Evolutionary conservation across 1,284 basidiomycete species (phyloP).

Genomic region (Chalciporus sp.): DNA sequence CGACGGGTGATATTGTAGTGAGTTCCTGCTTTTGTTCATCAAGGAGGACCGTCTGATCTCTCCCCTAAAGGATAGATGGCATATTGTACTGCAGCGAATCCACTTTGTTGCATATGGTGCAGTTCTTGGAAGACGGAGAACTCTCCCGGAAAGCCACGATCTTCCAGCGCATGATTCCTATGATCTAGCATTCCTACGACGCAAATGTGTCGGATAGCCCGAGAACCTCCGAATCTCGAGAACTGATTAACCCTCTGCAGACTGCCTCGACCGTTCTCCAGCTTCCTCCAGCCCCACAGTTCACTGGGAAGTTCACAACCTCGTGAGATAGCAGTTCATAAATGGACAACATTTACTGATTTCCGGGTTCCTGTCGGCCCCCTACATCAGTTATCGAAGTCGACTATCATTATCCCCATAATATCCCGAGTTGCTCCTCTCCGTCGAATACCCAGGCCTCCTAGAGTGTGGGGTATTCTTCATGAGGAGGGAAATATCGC

Average conservation of each 20-base stretch:
- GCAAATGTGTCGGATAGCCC: conserved; percentile 2
- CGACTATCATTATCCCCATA: conserved; percentile 1
- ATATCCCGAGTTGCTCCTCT: neutral
- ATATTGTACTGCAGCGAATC: neutral
- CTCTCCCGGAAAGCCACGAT: conserved; percentile 4
- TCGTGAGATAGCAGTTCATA: conserved; percentile 12
- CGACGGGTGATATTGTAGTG: conserved; percentile 14
- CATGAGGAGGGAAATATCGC: neutral
- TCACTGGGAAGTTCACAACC: neutral
- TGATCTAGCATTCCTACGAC: neutral
- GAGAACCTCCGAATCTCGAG: conserved; percentile 14
- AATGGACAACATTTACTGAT: neutral
- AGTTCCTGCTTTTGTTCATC: conserved; percentile 3
- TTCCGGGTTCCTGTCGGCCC: neutral
- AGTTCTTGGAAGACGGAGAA: neutral
- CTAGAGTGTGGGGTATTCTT: neutral
- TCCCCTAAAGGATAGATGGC: conserved; percentile 12
- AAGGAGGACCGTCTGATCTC: neutral
- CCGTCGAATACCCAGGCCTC: conserved; percentile 5
- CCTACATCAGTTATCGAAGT: conserved; percentile 3
- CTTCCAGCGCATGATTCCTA: neutral
- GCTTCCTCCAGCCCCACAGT: neutral
- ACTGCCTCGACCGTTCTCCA: neutral
- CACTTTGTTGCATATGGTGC: neutral
- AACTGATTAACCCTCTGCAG: neutral